A percentile compares a stretch with the other conserved stretches of the same genome.
Evolutionary conservation across 2,329 filamentous ascomycete species (phyloP).

Genomic region (Zasmidium angulare): DNA sequence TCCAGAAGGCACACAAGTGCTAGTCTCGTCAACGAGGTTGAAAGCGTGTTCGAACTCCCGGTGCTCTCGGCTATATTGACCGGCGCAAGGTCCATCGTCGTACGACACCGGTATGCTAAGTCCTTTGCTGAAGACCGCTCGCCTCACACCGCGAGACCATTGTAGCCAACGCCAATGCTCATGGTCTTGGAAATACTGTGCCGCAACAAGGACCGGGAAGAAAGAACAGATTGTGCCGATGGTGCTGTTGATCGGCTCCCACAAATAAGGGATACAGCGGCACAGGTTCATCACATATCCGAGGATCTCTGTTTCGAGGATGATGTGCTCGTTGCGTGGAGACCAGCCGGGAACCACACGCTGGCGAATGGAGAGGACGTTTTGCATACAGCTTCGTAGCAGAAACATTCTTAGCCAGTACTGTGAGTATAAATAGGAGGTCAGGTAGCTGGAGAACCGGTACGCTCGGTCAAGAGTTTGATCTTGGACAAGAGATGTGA

Average conservation of each 20-base stretch:
- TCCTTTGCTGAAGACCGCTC: not conserved
- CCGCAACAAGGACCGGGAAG: conserved; percentile 23
- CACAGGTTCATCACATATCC: conserved; percentile 26
- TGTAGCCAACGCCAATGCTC: conserved; percentile 7
- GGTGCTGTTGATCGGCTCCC: conserved; percentile 22
- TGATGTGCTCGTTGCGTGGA: conserved; percentile 5
- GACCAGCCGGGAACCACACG: conserved; percentile 17
- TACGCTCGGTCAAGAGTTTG: conserved; percentile 27
- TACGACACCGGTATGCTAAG: not conserved
- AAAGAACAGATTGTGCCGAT: conserved; percentile 31
- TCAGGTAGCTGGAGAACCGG: conserved; percentile 26
- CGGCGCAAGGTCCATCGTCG: not conserved
- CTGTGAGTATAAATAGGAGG: conserved; percentile 26
- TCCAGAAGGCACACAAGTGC: not conserved
- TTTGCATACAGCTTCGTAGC: conserved; percentile 22
- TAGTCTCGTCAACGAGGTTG: not conserved
- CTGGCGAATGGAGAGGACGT: conserved; percentile 18
- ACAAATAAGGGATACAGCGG: conserved; percentile 25
- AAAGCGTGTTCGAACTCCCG: not conserved
- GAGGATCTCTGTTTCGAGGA: conserved; percentile 25
- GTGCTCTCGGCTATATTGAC: not conserved
- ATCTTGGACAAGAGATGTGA: conserved; percentile 22
- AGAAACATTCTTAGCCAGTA: conserved; percentile 31
- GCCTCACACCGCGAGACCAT: conserved; percentile 1
- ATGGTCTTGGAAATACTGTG: conserved; percentile 17